phyloP scores from a whole-genome alignment of 75 land plant genomes.

The Pinus tabuliformis region DNA sequence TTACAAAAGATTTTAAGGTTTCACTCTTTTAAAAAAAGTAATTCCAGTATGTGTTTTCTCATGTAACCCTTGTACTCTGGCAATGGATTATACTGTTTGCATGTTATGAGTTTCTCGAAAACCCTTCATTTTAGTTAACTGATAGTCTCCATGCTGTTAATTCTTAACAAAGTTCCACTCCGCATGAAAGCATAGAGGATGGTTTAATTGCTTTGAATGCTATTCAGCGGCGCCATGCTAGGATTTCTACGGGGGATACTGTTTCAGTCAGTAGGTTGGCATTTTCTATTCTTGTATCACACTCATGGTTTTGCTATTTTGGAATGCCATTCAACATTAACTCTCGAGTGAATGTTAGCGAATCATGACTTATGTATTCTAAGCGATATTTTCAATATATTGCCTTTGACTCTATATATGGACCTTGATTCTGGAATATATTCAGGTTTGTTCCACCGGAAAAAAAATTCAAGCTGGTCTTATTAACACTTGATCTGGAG shows the following conservation, averaged over 20 bases:
- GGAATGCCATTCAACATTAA: background rate
- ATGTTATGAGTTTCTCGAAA: background rate
- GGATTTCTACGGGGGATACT: constrained; percentile 71
- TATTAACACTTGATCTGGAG: constrained; percentile 77
- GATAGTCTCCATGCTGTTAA: background rate
- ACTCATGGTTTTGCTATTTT: background rate
- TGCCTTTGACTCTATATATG: no score
- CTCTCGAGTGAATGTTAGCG: background rate
- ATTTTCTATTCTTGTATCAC: background rate
- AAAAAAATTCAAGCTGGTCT: constrained; percentile 57
- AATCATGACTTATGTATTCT: background rate
- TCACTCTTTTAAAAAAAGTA: background rate
- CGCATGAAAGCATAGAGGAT: constrained; percentile 42
- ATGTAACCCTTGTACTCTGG: background rate
- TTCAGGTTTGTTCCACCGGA: constrained; percentile 70
- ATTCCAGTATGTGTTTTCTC: background rate
- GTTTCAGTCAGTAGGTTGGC: constrained; percentile 58
- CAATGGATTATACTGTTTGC: background rate
- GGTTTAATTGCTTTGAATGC: constrained; percentile 72
- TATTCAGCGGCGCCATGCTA: constrained; percentile 69
- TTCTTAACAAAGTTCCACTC: constrained; percentile 49
- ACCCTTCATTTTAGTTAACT: background rate
- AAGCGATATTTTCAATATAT: no score
- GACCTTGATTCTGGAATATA: background rate
- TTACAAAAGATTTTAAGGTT: background rate